A percentile compares a stretch with the other conserved stretches of the same genome.
Conservation (phyloP, 148 eudicot species). For the Dianthus caryophyllus region DNA sequence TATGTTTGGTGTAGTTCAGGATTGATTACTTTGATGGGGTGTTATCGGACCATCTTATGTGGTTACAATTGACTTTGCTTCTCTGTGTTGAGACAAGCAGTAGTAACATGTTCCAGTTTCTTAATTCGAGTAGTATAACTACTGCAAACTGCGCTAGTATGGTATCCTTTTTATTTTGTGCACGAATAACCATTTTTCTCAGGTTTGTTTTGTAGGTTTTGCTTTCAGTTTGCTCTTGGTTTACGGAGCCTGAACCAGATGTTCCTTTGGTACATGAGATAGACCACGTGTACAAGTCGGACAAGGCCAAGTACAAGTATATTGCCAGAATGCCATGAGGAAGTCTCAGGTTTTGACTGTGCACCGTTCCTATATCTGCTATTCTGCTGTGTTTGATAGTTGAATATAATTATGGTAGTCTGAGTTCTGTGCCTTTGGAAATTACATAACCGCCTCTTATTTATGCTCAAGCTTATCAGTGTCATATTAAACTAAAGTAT, state of each 20-base stretch:
- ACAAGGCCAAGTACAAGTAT: constrained; percentile 47
- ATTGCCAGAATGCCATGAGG: too few species aligned
- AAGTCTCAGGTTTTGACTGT: constrained; percentile 33
- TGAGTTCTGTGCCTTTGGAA: constrained; percentile 11
- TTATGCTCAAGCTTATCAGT: constrained; percentile 7
- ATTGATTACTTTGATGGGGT: not conserved
- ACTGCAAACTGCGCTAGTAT: too few species aligned
- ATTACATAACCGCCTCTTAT: constrained; percentile 8
- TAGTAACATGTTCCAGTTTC: too few species aligned
- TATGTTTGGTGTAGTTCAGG: not conserved
- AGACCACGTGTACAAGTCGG: constrained; percentile 61
- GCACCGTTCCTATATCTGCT: not conserved
- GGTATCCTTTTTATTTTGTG: not conserved
- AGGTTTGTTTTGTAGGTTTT: constrained; percentile 32
- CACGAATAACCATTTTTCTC: not conserved
- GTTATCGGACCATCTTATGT: not conserved
- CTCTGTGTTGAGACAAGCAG: not conserved
- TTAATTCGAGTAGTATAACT: too few species aligned
- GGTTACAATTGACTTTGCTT: not conserved
- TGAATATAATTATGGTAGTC: not conserved
- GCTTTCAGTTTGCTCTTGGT: constrained; percentile 49
- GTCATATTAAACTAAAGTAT: constrained; percentile 8
- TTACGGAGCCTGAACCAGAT: constrained; percentile 53
- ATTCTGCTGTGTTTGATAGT: constrained; percentile 7
- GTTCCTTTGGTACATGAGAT: constrained; percentile 52